Conservation (phyloP, 805 yeast species). For the Phaffomyces thermotolerans region DNA sequence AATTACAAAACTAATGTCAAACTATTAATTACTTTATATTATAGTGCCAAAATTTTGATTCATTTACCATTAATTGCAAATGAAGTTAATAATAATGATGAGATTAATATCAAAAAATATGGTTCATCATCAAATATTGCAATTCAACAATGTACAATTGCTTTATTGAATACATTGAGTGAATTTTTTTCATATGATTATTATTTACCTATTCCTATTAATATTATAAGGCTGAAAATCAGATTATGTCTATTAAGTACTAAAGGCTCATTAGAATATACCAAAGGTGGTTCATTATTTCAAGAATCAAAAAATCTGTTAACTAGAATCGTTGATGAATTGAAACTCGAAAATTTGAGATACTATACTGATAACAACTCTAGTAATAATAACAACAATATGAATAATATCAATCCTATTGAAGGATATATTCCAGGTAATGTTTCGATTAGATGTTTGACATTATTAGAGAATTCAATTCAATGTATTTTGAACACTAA, state of each 20-base stretch:
- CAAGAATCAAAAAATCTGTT: slow-evolving; percentile 60
- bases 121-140: slow-evolving; percentile 57
- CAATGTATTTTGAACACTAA: slow-evolving; percentile 49
- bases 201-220: slow-evolving; percentile 57
- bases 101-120: slow-evolving; percentile 24
- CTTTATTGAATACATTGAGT: slow-evolving; percentile 47
- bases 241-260: slow-evolving; percentile 60
- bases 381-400: too few species aligned
- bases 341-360: slow-evolving; percentile 37
- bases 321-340: slow-evolving; percentile 39
- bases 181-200: slow-evolving; percentile 33
- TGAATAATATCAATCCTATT: slow-evolving; percentile 14
- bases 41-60: slow-evolving; percentile 54
- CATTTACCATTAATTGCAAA: slow-evolving; percentile 55
- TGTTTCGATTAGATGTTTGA: slow-evolving; percentile 48
- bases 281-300: slow-evolving; percentile 74
- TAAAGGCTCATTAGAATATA: slow-evolving; percentile 72
- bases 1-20: slow-evolving; percentile 34
- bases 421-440: slow-evolving; percentile 48
- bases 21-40: slow-evolving; percentile 49
- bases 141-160: slow-evolving; percentile 60
- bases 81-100: slow-evolving; percentile 19
- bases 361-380: slow-evolving; percentile 18
- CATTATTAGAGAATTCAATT: slow-evolving; percentile 50
- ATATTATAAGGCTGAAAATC: slow-evolving; percentile 54